These are phyloP conservation scores for Prunus kanzakura DNA, from an alignment of 306 rosid genomes.

Conservation along the genomic window DNA sequence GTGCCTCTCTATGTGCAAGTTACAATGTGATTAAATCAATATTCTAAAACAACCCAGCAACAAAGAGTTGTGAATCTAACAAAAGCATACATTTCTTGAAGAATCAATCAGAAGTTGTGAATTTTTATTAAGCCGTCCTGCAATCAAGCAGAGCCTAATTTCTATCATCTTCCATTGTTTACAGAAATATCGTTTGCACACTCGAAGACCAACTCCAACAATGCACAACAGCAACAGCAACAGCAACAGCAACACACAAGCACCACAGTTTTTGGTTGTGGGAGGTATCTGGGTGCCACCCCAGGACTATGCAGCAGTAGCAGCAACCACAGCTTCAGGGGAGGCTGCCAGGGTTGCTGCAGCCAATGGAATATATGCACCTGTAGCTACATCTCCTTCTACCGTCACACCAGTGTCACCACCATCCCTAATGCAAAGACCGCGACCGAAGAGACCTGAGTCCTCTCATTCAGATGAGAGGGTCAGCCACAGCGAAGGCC, in stretches of 20 bases:
- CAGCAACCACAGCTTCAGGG: conserved; percentile 40
- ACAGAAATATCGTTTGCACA: conserved; percentile 86
- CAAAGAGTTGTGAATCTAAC: too few relatives aligned
- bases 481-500: conserved; percentile 46
- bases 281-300: conserved; percentile 88
- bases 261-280: conserved; percentile 65
- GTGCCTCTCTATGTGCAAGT: background rate
- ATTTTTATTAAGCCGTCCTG: background rate
- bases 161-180: background rate
- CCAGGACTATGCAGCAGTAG: conserved; percentile 40
- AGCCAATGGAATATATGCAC: conserved; percentile 51
- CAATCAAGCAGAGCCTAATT: background rate
- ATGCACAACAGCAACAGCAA: conserved; percentile 36
- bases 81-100: background rate
- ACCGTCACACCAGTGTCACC: conserved; percentile 23
- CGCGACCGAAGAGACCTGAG: conserved; percentile 27
- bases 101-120: background rate
- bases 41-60: too few relatives aligned
- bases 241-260: conserved; percentile 36
- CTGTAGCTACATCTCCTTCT: conserved; percentile 53
- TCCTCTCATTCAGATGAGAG: conserved; percentile 48
- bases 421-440: conserved; percentile 25
- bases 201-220: conserved; percentile 60
- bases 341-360: conserved; percentile 37
- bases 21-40: too few relatives aligned